These are phyloP conservation scores for Pholiota conissans DNA, from an alignment of 768 basidiomycete species.

Conservation along the genomic window DNA sequence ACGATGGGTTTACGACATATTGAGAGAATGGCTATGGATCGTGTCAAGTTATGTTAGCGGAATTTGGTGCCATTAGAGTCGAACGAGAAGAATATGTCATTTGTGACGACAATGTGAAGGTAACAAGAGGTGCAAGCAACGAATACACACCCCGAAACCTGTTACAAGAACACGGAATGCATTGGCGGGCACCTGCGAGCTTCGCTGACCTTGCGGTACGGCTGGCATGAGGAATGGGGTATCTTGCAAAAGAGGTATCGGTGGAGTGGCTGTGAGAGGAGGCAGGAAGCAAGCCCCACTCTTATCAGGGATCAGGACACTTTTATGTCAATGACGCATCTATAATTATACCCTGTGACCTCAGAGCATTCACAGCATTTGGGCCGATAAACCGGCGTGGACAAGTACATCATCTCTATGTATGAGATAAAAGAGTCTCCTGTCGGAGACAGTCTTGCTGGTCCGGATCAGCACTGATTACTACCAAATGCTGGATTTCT, in stretches of 20 bases:
- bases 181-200: slow-evolving; percentile 13
- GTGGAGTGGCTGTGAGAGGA: not conserved
- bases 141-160: slow-evolving; percentile 34
- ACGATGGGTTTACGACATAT: slow-evolving; percentile 64
- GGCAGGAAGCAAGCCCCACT: not conserved
- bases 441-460: too few relatives aligned
- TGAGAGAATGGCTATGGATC: slow-evolving; percentile 51
- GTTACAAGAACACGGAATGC: slow-evolving; percentile 36
- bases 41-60: slow-evolving; percentile 4
- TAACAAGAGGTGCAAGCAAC: not conserved
- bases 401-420: too few relatives aligned
- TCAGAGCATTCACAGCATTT: not conserved
- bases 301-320: slow-evolving; percentile 6
- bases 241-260: slow-evolving; percentile 1
- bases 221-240: slow-evolving; percentile 4
- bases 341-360: slow-evolving; percentile 4
- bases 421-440: too few relatives aligned
- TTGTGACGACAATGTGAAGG: not conserved
- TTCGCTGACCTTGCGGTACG: not conserved
- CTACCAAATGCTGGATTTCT: too few relatives aligned
- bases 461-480: too few relatives aligned
- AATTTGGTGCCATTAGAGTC: not conserved
- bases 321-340: not conserved
- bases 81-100: not conserved
- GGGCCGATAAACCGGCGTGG: too few relatives aligned